Evolutionary conservation across 345 rosid genomes (phyloP).

Genomic region (Erysimum cheiranthoides): DNA sequence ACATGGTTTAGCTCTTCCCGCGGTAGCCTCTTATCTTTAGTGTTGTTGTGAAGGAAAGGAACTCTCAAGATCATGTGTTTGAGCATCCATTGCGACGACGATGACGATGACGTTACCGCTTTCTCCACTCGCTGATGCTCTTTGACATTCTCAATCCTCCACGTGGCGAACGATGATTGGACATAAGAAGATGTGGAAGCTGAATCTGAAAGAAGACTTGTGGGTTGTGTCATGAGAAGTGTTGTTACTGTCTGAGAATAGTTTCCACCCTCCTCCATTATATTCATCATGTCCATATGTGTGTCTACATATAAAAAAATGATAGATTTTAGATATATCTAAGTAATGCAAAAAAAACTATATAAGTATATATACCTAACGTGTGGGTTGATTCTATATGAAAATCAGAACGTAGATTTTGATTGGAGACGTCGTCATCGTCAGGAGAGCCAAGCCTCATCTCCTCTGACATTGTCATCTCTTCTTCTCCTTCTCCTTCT

Average conservation of each 20-base stretch:
- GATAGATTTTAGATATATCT: background rate
- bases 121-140: slow-evolving; percentile 43
- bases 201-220: slow-evolving; percentile 57
- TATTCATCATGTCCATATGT: slow-evolving; percentile 47
- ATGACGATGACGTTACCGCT: slow-evolving; percentile 53
- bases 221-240: slow-evolving; percentile 67
- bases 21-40: slow-evolving; percentile 58
- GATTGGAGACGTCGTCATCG: slow-evolving; percentile 62
- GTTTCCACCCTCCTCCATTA: slow-evolving; percentile 65
- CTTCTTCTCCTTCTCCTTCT: slow-evolving; percentile 53
- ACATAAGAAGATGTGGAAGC: slow-evolving; percentile 44
- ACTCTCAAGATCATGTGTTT: slow-evolving; percentile 79
- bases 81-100: slow-evolving; percentile 80
- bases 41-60: slow-evolving; percentile 72
- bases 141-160: slow-evolving; percentile 51
- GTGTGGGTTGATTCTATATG: slow-evolving; percentile 41
- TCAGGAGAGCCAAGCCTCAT: slow-evolving; percentile 83
- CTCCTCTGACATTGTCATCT: slow-evolving; percentile 72
- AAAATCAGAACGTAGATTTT: slow-evolving; percentile 64
- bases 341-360: background rate
- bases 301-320: slow-evolving; percentile 20
- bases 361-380: slow-evolving; percentile 34
- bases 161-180: slow-evolving; percentile 73
- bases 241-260: slow-evolving; percentile 92
- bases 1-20: slow-evolving; percentile 84